phyloP scores from a whole-genome alignment of 2,329 filamentous ascomycete species.

The Boeremia lycopersici region DNA sequence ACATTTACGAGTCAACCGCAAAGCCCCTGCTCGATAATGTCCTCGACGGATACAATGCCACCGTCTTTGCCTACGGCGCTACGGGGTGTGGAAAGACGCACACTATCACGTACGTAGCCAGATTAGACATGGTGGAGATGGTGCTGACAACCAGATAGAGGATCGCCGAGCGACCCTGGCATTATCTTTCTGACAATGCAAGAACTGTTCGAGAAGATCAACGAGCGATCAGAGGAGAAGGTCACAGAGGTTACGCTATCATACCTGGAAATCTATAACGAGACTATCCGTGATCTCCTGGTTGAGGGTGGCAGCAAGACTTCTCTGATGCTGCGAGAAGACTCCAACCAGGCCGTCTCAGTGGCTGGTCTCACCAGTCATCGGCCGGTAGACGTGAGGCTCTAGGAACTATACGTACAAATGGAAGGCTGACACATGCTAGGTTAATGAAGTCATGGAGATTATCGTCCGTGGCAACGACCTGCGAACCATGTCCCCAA shows the following conservation, averaged over 20 bases:
- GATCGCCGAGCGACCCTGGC: constrained; percentile 87
- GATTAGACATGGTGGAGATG: constrained; percentile 49
- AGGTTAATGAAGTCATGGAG: constrained; percentile 90
- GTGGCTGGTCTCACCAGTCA: constrained; percentile 91
- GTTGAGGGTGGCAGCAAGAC: constrained; percentile 83
- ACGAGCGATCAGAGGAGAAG: constrained; percentile 85
- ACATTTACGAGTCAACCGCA: constrained; percentile 95
- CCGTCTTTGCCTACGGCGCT: constrained; percentile 96
- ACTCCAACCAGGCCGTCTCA: constrained; percentile 89
- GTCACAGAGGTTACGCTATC: constrained; percentile 88
- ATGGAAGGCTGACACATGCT: background rate
- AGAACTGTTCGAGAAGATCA: constrained; percentile 94
- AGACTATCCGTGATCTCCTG: constrained; percentile 93
- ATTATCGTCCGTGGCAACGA: constrained; percentile 97
- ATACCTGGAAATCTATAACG: constrained; percentile 98
- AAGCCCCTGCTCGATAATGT: constrained; percentile 90
- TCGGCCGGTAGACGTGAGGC: constrained; percentile 77
- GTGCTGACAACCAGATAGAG: constrained; percentile 50
- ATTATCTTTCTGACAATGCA: constrained; percentile 99
- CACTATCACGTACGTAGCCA: constrained; percentile 68
- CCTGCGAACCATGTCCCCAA: constrained; percentile 92
- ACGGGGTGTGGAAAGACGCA: constrained; percentile 99
- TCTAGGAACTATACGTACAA: background rate
- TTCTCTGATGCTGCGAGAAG: constrained; percentile 89
- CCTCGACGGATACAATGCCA: constrained; percentile 96